phyloP scores from a whole-genome alignment of 352 stramenopile species.

The Phytophthora sp. region DNA sequence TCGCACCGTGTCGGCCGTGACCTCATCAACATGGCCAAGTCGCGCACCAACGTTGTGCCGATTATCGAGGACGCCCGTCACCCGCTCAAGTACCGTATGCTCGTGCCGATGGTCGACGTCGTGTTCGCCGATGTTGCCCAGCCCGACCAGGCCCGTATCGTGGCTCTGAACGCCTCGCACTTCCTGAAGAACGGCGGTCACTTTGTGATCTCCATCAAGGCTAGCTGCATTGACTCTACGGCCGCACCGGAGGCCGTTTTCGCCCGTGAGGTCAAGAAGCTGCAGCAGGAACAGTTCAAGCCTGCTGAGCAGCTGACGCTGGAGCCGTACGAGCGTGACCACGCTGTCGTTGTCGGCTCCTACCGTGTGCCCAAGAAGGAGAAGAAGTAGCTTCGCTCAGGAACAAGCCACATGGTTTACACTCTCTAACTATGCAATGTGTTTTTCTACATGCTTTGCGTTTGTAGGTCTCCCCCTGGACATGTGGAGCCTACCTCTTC shows the following conservation, averaged over 20 bases:
- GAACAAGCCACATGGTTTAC: constrained; percentile 31
- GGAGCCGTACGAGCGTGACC: constrained; percentile 99
- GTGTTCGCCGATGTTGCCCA: constrained; percentile 99
- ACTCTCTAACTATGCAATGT: constrained; percentile 46
- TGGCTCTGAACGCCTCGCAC: constrained; percentile 98
- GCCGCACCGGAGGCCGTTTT: constrained; percentile 98
- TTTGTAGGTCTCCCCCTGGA: constrained; percentile 44
- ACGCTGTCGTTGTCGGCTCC: constrained; percentile 97
- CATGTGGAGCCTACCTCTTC: constrained; percentile 30
- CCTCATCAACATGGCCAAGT: constrained; percentile 99
- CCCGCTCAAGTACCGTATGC: constrained; percentile 99
- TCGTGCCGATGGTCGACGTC: constrained; percentile 99
- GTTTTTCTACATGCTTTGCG: constrained; percentile 37
- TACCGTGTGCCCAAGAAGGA: constrained; percentile 97
- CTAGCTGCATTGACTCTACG: constrained; percentile 99
- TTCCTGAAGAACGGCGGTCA: constrained; percentile 99
- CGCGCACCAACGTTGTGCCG: constrained; percentile 98
- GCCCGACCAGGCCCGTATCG: constrained; percentile 99
- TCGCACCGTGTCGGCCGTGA: constrained; percentile 98
- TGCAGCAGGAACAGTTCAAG: constrained; percentile 99
- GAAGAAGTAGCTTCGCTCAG: constrained; percentile 66
- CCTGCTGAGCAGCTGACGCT: constrained; percentile 98
- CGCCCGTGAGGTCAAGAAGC: constrained; percentile 96
- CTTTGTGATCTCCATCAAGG: constrained; percentile 99
- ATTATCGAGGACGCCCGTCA: constrained; percentile 99